Evolutionary conservation across 176 grass and related monocot species (phyloP).

Genomic region (Thinopyrum elongatum): DNA sequence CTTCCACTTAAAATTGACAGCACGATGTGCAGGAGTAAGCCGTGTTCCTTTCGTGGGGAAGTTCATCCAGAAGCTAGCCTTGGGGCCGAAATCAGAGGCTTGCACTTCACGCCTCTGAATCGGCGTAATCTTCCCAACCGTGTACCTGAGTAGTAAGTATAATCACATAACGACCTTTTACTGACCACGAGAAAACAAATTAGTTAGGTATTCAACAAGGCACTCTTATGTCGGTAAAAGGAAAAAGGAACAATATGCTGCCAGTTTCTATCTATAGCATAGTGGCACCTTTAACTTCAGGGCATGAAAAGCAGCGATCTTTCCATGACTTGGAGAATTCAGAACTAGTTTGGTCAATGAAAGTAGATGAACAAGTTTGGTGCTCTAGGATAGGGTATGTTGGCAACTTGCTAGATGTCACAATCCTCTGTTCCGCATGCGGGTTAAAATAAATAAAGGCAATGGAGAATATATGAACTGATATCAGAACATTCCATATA

Average conservation of each 20-base stretch:
- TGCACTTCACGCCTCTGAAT: conserved; percentile 89
- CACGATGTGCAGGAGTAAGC: conserved; percentile 76
- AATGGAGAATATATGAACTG: not conserved
- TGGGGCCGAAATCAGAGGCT: conserved; percentile 84
- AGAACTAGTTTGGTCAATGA: not conserved
- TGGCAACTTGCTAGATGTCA: not conserved
- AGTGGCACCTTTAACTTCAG: not conserved
- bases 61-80: conserved; percentile 98
- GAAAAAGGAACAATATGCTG: not conserved
- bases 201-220: not conserved
- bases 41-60: conserved; percentile 86
- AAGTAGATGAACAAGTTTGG: not conserved
- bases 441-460: not conserved
- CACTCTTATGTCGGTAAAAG: not conserved
- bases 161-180: not conserved
- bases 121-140: conserved; percentile 97
- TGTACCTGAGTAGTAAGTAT: conserved; percentile 70
- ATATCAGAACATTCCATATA: not conserved
- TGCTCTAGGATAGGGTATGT: too few species aligned
- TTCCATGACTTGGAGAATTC: not conserved
- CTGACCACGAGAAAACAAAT: not conserved
- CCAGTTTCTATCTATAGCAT: conserved; percentile 6
- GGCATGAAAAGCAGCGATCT: not conserved
- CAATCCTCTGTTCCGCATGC: not conserved
- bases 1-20: conserved; percentile 99